These are phyloP conservation scores for Cladophialophora chaetospira DNA, from an alignment of 2,329 filamentous ascomycete genomes.

Conservation along the genomic window DNA sequence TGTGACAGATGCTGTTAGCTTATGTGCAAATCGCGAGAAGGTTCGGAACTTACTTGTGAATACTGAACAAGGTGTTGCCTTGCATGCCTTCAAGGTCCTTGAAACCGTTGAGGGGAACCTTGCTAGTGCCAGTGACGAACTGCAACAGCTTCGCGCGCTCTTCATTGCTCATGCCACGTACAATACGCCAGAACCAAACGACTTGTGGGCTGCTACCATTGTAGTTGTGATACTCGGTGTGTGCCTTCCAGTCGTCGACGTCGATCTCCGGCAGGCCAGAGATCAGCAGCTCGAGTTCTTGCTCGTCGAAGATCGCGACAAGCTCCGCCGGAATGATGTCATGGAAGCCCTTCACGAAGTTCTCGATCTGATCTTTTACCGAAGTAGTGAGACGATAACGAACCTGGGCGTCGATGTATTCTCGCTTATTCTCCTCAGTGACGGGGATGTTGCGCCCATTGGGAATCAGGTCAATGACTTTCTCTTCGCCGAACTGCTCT, in stretches of 20 bases:
- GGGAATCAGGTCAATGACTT: conserved; percentile 80
- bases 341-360: conserved; percentile 94
- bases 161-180: conserved; percentile 97
- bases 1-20: conserved; percentile 17
- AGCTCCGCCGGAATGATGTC: conserved; percentile 95
- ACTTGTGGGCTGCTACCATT: conserved; percentile 91
- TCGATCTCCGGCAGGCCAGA: conserved; percentile 97
- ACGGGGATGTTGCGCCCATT: conserved; percentile 90
- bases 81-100: conserved; percentile 99
- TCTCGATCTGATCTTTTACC: conserved; percentile 89
- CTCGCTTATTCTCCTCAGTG: conserved; percentile 97
- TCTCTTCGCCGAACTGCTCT: conserved; percentile 88
- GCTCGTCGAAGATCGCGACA: conserved; percentile 97
- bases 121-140: conserved; percentile 97
- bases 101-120: conserved; percentile 97
- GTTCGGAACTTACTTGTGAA: conserved; percentile 64
- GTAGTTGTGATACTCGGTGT: conserved; percentile 99
- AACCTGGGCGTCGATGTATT: conserved; percentile 91
- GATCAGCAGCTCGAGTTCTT: conserved; percentile 93
- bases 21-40: not conserved
- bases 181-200: conserved; percentile 99
- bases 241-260: conserved; percentile 98
- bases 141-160: conserved; percentile 95
- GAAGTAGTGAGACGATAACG: conserved; percentile 91
- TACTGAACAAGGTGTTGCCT: conserved; percentile 96